Base-by-base conservation (phyloP, 2,329 filamentous ascomycete species). In the Aspergillus viridinutans region DNA sequence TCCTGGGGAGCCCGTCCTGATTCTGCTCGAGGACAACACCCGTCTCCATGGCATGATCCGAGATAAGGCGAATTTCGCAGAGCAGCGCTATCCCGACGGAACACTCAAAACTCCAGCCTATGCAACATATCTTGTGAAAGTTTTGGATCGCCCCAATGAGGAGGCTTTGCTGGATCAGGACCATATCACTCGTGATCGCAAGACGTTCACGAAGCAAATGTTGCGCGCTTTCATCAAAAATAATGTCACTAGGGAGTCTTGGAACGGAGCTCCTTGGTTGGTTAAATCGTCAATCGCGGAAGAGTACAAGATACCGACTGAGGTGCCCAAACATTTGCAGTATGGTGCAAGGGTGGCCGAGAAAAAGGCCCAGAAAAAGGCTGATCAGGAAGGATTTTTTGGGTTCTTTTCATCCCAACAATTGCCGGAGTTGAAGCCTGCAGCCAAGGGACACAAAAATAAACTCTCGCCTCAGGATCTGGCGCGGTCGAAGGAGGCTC, bases 191-290 rank as follows among this genome's bases (percentile, higher is more conserved):
- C 88, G 94, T 60, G 92, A 97, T 70, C 86, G 92, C 53, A 96
- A 93, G 67, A 84, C 90, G 49, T 99, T 97, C 71, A 97, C 93
- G 28, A 97, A 99, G 75, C 87, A 92, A 50, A 92, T 97, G 72
- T 80, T 99, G 43, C 87, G 93, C 35, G 91, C 92, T 5, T 99
- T 97, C 64, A 90, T 99, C 62, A 96, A 96, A 72, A 92, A 95
- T 74, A 94, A 92, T 0, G 89, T 97, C n/a, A 89, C 87, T 1
- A 82, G 93, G 59, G 94, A 97, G 69, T 85, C 91, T 3, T 97
- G 92, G 91, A 93, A 87, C 59, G 93, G 93, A n/a, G 94, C 94
- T 0, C 93, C 94, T 0, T 99, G 94, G 94, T 79, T 96, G 55
- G 93, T 97, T 20, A 97, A 95, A 76, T 83, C 89, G 38, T 87